phyloP scores from a whole-genome alignment of 371 early-diverging fungal genomes.

The Mucor lusitanicus region DNA sequence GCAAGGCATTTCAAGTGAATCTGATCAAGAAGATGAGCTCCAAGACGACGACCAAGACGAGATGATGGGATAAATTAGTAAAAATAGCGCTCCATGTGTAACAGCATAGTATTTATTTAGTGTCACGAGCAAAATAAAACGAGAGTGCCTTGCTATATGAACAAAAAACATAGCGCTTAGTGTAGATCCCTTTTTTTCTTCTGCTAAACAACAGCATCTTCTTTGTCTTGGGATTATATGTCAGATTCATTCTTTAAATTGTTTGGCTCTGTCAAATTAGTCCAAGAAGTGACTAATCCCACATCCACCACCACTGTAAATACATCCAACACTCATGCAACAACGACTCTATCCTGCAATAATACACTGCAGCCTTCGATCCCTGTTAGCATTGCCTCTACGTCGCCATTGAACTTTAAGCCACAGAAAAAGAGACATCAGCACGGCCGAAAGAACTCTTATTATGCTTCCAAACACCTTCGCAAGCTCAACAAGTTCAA shows the following conservation, averaged over 20 bases:
- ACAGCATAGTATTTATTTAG: neutral
- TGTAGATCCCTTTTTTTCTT: neutral
- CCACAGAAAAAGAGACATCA: neutral
- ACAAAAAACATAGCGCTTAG: neutral
- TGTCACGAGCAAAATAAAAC: neutral
- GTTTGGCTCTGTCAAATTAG: conserved; percentile 26
- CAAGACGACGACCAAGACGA: neutral
- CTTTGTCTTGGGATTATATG: neutral
- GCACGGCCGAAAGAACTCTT: conserved; percentile 22
- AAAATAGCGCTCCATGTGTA: neutral
- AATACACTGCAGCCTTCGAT: neutral
- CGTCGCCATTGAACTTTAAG: neutral
- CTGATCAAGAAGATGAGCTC: conserved; percentile 21
- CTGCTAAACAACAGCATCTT: neutral
- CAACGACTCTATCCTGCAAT: too few relatives aligned
- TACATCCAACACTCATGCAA: neutral
- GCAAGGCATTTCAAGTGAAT: conserved; percentile 31
- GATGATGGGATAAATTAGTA: neutral
- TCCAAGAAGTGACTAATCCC: conserved; percentile 26
- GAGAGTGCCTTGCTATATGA: neutral
- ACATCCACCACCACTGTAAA: neutral
- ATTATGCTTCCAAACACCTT: conserved; percentile 19
- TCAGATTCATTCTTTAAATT: conserved; percentile 27
- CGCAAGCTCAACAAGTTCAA: conserved; percentile 18
- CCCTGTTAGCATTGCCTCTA: neutral